phyloP scores from a whole-genome alignment of 345 rosid species.

The Gossypium sturtianum region DNA sequence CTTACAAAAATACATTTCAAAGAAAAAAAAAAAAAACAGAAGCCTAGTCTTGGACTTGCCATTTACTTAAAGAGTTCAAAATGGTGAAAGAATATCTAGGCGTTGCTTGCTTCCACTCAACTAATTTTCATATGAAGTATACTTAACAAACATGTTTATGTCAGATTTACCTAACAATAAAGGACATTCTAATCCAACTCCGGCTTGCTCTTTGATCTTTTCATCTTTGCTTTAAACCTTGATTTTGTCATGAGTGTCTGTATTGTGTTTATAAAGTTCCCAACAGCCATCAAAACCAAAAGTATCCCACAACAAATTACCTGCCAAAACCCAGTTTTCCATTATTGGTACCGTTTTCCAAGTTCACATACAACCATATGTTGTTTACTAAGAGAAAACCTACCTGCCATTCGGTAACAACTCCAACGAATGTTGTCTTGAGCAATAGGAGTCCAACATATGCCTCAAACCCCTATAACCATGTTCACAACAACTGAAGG shows the following conservation, averaged over 20 bases:
- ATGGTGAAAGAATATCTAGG: too few species aligned
- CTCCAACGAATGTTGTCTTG: constrained; percentile 65
- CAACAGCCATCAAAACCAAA: constrained; percentile 87
- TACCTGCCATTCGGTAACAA: constrained; percentile 92
- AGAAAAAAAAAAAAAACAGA: too few species aligned
- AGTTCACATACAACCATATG: background rate
- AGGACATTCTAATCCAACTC: constrained; percentile 28
- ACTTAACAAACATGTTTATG: too few species aligned
- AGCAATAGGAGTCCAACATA: constrained; percentile 82
- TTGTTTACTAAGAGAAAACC: background rate
- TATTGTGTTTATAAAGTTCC: constrained; percentile 83
- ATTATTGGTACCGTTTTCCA: background rate
- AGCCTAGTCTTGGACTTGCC: too few species aligned
- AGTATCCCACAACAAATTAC: constrained; percentile 69
- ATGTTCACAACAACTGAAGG: constrained; percentile 4
- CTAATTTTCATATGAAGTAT: too few species aligned
- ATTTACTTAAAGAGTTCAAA: too few species aligned
- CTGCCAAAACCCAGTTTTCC: constrained; percentile 36
- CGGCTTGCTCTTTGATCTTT: constrained; percentile 72
- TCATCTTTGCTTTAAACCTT: constrained; percentile 96
- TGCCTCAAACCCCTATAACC: constrained; percentile 80
- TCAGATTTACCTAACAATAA: background rate
- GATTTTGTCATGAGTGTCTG: constrained; percentile 78
- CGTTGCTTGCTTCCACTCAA: too few species aligned
- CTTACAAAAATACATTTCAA: too few species aligned